These are phyloP conservation scores for Teratosphaeria gauchensis DNA, from an alignment of 2,329 filamentous ascomycete species.

Conservation along the genomic window DNA sequence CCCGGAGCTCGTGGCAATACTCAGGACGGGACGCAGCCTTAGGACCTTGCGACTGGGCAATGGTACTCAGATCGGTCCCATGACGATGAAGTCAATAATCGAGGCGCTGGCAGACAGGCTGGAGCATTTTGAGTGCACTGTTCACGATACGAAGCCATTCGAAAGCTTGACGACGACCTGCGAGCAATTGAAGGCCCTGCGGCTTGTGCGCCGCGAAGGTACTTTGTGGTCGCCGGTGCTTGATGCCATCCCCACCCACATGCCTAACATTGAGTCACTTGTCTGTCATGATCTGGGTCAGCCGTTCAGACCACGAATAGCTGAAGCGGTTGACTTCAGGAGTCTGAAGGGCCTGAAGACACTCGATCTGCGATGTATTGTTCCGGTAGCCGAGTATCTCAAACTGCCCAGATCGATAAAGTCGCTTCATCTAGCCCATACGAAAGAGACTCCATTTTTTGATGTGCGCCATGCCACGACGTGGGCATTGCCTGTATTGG, in stretches of 20 bases:
- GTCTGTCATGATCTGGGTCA: background rate
- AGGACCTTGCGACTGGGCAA: slow-evolving; percentile 8
- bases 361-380: background rate
- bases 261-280: slow-evolving; percentile 3
- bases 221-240: background rate
- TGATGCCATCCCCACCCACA: background rate
- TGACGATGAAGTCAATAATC: background rate
- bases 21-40: slow-evolving; percentile 11
- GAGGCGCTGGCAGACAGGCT: background rate
- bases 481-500: background rate
- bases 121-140: slow-evolving; percentile 1
- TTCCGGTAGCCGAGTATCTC: background rate
- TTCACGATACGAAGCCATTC: background rate
- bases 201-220: background rate
- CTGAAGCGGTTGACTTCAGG: background rate
- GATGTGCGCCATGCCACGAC: background rate
- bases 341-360: background rate
- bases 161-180: background rate
- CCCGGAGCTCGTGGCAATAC: slow-evolving; percentile 7
- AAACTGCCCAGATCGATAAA: background rate
- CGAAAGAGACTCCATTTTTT: background rate
- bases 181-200: background rate
- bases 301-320: background rate
- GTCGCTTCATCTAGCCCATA: slow-evolving; percentile 1
- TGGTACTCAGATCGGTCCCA: slow-evolving; percentile 11